A percentile compares a stretch with the other conserved stretches of the same genome.
Conservation (phyloP, 148 eudicot genomes). For the Amaranthus hypochondriacus region DNA sequence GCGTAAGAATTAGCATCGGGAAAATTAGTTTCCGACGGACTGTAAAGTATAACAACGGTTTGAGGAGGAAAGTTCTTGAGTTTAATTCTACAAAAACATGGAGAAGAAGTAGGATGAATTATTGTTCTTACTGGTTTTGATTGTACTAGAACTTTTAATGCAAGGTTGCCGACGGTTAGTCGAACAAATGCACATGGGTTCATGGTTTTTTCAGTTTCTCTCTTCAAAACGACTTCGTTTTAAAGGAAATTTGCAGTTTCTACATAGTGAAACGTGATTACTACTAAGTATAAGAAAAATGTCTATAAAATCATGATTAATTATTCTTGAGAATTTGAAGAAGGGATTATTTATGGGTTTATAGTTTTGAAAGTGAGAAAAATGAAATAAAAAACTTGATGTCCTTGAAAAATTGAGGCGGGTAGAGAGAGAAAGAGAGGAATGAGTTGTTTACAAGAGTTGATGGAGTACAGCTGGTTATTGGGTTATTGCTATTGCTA, state of each 20-base stretch:
- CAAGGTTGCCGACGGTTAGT: conserved; percentile 51
- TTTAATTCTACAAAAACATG: conserved; percentile 67
- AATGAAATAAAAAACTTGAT: background rate
- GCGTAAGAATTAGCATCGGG: conserved; percentile 23
- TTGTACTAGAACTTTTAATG: conserved; percentile 48
- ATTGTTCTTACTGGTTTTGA: conserved; percentile 51
- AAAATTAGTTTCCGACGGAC: conserved; percentile 24
- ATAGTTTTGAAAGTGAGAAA: background rate
- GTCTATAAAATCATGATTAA: background rate
- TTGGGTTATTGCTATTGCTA: conserved; percentile 26
- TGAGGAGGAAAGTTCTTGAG: conserved; percentile 49
- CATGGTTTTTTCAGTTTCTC: conserved; percentile 27
- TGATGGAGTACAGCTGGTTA: conserved; percentile 55
- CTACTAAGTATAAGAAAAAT: no score
- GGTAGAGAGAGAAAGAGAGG: background rate
- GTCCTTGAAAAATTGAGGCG: background rate
- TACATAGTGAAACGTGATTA: background rate
- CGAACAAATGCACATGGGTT: conserved; percentile 81
- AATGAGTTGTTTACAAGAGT: background rate
- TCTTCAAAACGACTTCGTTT: background rate
- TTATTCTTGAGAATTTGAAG: conserved; percentile 1
- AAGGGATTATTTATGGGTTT: background rate
- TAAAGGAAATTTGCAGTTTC: background rate
- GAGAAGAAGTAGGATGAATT: conserved; percentile 54
- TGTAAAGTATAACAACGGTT: conserved; percentile 39